A percentile compares a stretch with the other conserved stretches of the same genome.
Conservation (phyloP, 73 alveolate species). For the Paramecium pentaurelia region DNA sequence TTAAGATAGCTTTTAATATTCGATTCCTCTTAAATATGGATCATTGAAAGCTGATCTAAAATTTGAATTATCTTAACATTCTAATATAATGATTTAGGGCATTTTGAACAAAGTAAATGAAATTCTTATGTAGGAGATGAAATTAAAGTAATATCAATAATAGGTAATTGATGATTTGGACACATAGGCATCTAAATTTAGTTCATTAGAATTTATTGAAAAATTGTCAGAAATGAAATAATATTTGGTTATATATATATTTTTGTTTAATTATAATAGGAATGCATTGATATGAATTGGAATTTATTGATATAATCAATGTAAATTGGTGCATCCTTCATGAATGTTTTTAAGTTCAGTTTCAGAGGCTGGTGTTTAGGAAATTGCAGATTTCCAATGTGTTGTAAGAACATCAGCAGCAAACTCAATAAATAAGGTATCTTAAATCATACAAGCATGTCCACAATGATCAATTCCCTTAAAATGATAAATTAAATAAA, state of each 20-base stretch:
- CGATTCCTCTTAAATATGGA: background rate
- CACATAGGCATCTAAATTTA: background rate
- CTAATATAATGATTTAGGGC: background rate
- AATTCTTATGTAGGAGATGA: background rate
- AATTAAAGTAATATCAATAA: background rate
- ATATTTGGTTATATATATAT: background rate
- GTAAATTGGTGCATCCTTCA: background rate
- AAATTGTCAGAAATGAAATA: background rate
- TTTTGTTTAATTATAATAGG: background rate
- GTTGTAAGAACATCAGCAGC: background rate
- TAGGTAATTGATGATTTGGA: background rate
- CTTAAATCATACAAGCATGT: conserved; percentile 56
- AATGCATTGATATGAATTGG: background rate
- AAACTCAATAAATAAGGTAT: background rate
- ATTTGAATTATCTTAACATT: background rate
- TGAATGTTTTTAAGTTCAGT: background rate
- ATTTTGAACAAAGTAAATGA: background rate
- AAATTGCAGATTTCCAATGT: background rate
- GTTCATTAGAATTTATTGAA: background rate
- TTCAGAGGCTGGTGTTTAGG: background rate
- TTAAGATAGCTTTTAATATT: background rate
- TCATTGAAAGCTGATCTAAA: background rate
- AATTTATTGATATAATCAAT: background rate
- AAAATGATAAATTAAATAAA: background rate
- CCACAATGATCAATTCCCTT: conserved; percentile 40